phyloP scores from a whole-genome alignment of 164 flowering plant species.

The Echeveria elegans region DNA sequence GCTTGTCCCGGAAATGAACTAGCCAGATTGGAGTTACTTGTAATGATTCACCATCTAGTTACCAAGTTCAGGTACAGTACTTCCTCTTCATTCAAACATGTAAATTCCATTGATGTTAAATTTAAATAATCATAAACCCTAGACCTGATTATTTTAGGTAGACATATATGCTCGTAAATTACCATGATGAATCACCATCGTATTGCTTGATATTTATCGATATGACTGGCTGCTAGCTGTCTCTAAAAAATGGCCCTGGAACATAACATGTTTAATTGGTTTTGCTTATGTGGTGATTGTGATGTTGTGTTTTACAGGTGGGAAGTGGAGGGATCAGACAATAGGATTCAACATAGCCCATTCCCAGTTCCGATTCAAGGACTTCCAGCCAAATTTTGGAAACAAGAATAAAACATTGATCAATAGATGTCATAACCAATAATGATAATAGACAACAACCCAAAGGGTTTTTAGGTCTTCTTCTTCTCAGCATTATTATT shows the following conservation, averaged over 20 bases:
- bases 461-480: background rate
- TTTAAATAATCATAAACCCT: background rate
- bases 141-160: background rate
- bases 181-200: background rate
- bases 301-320: constrained; percentile 42
- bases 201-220: background rate
- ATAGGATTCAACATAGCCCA: constrained; percentile 67
- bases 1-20: constrained; percentile 82
- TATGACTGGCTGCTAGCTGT: constrained; percentile 4
- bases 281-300: background rate
- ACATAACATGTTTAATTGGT: background rate
- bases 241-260: background rate
- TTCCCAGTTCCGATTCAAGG: constrained; percentile 74
- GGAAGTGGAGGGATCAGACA: constrained; percentile 54
- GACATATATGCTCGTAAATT: background rate
- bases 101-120: background rate
- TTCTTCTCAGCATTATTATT: background rate
- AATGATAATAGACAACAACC: background rate
- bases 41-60: constrained; percentile 49
- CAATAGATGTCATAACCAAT: background rate
- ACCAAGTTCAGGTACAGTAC: constrained; percentile 54
- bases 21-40: constrained; percentile 66
- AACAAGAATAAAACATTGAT: constrained; percentile 20
- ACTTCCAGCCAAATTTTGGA: constrained; percentile 70
- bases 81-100: background rate